Evolutionary conservation across 2,329 filamentous ascomycete species (phyloP).

Genomic region (Aspergillus felis): DNA sequence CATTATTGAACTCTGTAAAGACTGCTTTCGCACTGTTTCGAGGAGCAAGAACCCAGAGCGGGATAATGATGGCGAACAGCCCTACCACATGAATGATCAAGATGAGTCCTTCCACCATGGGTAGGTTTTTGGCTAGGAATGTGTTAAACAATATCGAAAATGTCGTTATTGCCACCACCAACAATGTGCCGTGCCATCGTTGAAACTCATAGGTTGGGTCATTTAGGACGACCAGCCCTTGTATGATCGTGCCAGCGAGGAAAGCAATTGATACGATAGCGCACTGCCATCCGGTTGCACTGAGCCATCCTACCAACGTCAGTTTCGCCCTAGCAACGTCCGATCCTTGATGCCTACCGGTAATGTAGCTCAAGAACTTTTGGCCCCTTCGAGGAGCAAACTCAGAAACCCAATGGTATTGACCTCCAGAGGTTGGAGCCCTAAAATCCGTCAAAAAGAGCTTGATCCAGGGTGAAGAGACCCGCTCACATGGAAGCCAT

Average conservation of each 20-base stretch:
- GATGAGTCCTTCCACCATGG: slow-evolving; percentile 38
- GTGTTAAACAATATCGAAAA: slow-evolving; percentile 43
- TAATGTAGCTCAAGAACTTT: slow-evolving; percentile 45
- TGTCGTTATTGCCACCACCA: slow-evolving; percentile 38
- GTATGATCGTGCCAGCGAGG: slow-evolving; percentile 44
- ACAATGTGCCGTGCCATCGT: slow-evolving; percentile 44
- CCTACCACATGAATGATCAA: slow-evolving; percentile 42
- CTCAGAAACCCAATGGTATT: slow-evolving; percentile 42
- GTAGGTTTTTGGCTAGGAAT: slow-evolving; percentile 36
- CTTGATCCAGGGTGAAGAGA: not conserved
- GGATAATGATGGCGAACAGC: slow-evolving; percentile 42
- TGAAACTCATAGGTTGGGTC: slow-evolving; percentile 38
- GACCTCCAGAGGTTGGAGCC: slow-evolving; percentile 40
- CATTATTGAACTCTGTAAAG: slow-evolving; percentile 39
- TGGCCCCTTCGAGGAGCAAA: slow-evolving; percentile 42
- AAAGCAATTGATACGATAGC: slow-evolving; percentile 43
- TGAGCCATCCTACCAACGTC: slow-evolving; percentile 37
- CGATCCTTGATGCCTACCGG: slow-evolving; percentile 24
- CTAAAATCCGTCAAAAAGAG: slow-evolving; percentile 10
- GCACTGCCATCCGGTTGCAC: slow-evolving; percentile 44
- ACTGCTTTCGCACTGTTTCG: slow-evolving; percentile 35
- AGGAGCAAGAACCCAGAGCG: slow-evolving; percentile 41
- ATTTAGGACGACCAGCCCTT: slow-evolving; percentile 45
- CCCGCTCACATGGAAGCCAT: slow-evolving; percentile 40
- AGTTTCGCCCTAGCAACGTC: not conserved